Evolutionary conservation across 345 rosid genomes (phyloP), one percentile per base, ranked within the genome.

Genomic region (Raphanus sativus): DNA sequence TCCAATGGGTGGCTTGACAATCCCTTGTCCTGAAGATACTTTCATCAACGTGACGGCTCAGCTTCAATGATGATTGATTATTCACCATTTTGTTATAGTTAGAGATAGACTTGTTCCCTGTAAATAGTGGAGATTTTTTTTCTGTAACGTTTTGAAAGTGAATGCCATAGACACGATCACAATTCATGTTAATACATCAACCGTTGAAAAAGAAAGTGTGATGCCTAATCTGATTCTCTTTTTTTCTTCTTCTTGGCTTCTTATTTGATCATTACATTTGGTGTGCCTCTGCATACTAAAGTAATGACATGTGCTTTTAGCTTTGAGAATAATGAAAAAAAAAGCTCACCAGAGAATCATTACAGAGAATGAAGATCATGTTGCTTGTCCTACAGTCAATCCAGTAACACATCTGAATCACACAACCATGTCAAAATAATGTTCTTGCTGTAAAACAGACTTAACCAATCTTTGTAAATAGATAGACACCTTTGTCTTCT

Each of bases 1-100:
- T 82, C 86, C 86, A n/a, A 86, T 67, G 77, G 88, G 88, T 0
- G 87, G 85, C 26, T 71, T 86, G n/a, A 86, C 81, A 5, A 80
- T 90, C 63, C 89, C 86, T 11, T 86, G 89, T 75, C 67, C 78
- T 2, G 86, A 86, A 80, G 85, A 86, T 4, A 73, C 61, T 0
- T 90, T 87, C 79, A 3, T 83, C 26, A 25, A 28, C 9, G 56
- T 85, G 10, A 84, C 82, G 6, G 83, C 85, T 3, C 38, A 69
- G 55, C 59, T 86, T 7, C 64, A 61, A 24, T 15, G 77, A 66
- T 48, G 73, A 64, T n/a, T 76, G 4, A 69, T 48, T 0, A 28
- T 5, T 0, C 42, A 36, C 2, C 38, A 10, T 62, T 63, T 45
- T 30, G 21, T 29, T 25, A 10, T 2, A 50, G 4, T 15, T 63